Base-by-base conservation (phyloP, 768 basidiomycete species). In the Chalciporus piperatus region DNA sequence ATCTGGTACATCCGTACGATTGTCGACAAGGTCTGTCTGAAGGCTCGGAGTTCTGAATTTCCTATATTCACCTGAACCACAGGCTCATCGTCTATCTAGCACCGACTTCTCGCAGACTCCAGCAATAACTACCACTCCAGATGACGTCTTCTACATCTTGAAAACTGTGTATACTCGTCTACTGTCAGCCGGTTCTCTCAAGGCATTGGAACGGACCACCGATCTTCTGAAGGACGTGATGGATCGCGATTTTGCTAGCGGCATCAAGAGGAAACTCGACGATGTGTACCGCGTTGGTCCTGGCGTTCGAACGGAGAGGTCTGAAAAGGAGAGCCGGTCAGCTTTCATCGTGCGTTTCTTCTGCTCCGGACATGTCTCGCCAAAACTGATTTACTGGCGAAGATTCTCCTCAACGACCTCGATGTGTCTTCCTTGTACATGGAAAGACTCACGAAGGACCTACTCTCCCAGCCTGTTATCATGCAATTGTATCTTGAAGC, bases 111-210 rank as follows among this genome's bases (percentile, higher is more conserved):
- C 84, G 2, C 79, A 86, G 50, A 72, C 60, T 37, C 91, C 80
- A 45, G 73, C 78, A 11, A 81, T 76, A 2, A 89, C 87, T 0
- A 92, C 90, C 0, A 84, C 83, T 0, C 91, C 92, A 0, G 97
- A 99, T 67, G 97, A 98, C 59, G 89, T 87, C 2, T 99, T 98
- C 72, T 99, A 97, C 70, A 87, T 99, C 51, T 75, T 98, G 52
- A 98, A 97, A 68, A 77, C 84, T 7, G 85, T 95, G 3, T 75
- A 94, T 5, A 75, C 81, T 17, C 82, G 97, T 11, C 70, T 93
- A 28, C 65, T 97, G 16, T 87, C 89, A 0, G 87, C 89, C 0
- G 92, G 92, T 0, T 87, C 87, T 3, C 56, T 83, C 4, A 63
- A 67, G 6, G 80, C 78, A 3, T 75, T 92, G 2, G 74, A 81